Evolutionary conservation across 1,139 yeast species (phyloP), one percentile per base, ranked within the genome.

Genomic region (Suhomyces bokatorum): DNA sequence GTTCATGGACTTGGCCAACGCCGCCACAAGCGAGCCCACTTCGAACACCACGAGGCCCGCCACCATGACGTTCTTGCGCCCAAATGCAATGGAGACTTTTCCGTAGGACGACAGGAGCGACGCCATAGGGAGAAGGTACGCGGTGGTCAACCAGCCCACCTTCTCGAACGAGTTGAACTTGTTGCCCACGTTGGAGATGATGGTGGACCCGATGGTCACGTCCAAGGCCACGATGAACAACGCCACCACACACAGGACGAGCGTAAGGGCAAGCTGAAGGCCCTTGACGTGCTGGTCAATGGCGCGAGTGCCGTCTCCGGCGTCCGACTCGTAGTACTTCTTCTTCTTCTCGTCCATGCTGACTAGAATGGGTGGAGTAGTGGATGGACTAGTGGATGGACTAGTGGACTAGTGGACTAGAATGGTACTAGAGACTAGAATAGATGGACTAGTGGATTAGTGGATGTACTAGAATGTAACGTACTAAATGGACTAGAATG

Each of bases 151-250:
- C 88, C 89, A 83, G 8, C 82, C 82, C 16, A 81, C 68, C 52
- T 80, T 73, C 13, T 77, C 74, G 53, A 80, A 81, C 6, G 73
- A 73, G 33, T 71, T 58, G 58, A 85, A 83, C 51, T 80, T 66
- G 36, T 67, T 63, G 3, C 84, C 82, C 6, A 85, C 82, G 1
- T 70, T 69, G 7, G 83, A 73, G 43, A 84, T 64, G 6, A 83
- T 67, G 2, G 89, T 80, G 1, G 80, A 66, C 2, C 82, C 80
- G 49, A 85, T 83, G 10, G 89, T 84, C 55, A 81, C 85, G 58
- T 85, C 91, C 34, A 85, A 62, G 0, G 89, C 88, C 11, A 79
- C 77, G 30, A 85, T 62, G 54, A 84, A 83, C 48, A 83, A 56
- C n/a, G 79, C 64, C 27, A 75, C 58, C 22, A 76, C 66, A 39